phyloP scores from a whole-genome alignment of 345 rosid genomes.

The Microthlaspi erraticum region DNA sequence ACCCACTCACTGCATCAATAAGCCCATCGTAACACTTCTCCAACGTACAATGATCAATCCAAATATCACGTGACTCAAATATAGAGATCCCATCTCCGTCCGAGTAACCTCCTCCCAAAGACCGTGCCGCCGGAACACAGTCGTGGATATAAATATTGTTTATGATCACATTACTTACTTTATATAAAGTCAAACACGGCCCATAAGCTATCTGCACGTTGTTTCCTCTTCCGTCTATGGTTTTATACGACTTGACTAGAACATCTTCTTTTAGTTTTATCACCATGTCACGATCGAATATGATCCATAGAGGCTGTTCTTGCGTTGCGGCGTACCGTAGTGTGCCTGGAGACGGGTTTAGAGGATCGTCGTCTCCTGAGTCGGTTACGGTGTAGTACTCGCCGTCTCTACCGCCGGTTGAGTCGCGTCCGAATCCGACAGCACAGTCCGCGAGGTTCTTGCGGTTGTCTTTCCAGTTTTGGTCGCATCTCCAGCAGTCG shows the following conservation, averaged over 20 bases:
- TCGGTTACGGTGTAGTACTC: slow-evolving; percentile 53
- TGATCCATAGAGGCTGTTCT: slow-evolving; percentile 70
- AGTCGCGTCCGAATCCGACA: slow-evolving; percentile 70
- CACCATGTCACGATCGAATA: slow-evolving; percentile 66
- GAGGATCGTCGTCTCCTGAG: slow-evolving; percentile 47
- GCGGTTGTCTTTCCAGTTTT: slow-evolving; percentile 62
- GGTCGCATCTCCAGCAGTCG: slow-evolving; percentile 74
- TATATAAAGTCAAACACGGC: slow-evolving; percentile 62
- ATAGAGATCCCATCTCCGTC: slow-evolving; percentile 78
- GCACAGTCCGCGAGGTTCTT: slow-evolving; percentile 61
- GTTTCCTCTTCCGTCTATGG: slow-evolving; percentile 70
- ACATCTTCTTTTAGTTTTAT: slow-evolving; percentile 60
- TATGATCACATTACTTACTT: slow-evolving; percentile 62
- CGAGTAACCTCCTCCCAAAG: slow-evolving; percentile 51
- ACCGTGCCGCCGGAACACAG: slow-evolving; percentile 52
- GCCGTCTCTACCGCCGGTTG: slow-evolving; percentile 67
- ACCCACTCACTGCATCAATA: slow-evolving; percentile 62
- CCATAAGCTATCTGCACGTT: slow-evolving; percentile 60
- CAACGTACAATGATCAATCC: slow-evolving; percentile 78
- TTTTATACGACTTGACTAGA: slow-evolving; percentile 59
- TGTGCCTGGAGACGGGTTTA: slow-evolving; percentile 56
- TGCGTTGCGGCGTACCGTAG: slow-evolving; percentile 59
- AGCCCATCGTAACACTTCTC: slow-evolving; percentile 67
- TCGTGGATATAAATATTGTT: slow-evolving; percentile 65
- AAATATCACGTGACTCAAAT: slow-evolving; percentile 53